A percentile compares a stretch with the other conserved stretches of the same genome.
Conservation (phyloP, 768 basidiomycete genomes). For the Serendipita sp. region DNA sequence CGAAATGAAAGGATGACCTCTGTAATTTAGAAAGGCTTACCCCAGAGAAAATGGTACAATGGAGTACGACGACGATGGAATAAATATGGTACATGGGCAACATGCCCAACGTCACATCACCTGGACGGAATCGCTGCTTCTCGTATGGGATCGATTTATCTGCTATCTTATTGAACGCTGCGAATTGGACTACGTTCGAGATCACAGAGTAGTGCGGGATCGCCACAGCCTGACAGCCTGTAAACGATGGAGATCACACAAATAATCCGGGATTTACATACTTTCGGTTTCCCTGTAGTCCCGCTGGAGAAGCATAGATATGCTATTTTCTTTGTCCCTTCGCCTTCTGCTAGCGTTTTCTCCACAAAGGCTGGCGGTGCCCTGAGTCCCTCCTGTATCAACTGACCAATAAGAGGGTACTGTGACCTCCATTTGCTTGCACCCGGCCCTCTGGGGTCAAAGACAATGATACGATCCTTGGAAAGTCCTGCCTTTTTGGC, state of each 20-base stretch:
- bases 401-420: constrained; percentile 25
- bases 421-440: not conserved
- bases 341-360: constrained; percentile 34
- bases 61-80: constrained; percentile 11
- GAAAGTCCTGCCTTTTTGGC: not conserved
- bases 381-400: constrained; percentile 35
- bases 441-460: not conserved
- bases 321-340: constrained; percentile 53
- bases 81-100: constrained; percentile 15
- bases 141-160: constrained; percentile 20
- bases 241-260: not conserved
- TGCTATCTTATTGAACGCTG: constrained; percentile 34
- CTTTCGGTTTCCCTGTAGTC: constrained; percentile 49
- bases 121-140: constrained; percentile 34
- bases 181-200: constrained; percentile 46
- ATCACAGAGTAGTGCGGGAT: constrained; percentile 45
- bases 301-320: constrained; percentile 61
- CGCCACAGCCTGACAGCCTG: constrained; percentile 37
- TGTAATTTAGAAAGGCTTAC: constrained; percentile 9
- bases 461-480: constrained; percentile 4
- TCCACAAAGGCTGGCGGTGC: constrained; percentile 30
- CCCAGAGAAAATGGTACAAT: constrained; percentile 14
- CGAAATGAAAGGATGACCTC: not conserved
- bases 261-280: not conserved
- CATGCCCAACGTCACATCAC: constrained; percentile 40